A percentile compares a stretch with the other conserved stretches of the same genome.
phyloP scores from a whole-genome alignment of 2,329 filamentous ascomycete genomes.

The Acrocalymma vagum region DNA sequence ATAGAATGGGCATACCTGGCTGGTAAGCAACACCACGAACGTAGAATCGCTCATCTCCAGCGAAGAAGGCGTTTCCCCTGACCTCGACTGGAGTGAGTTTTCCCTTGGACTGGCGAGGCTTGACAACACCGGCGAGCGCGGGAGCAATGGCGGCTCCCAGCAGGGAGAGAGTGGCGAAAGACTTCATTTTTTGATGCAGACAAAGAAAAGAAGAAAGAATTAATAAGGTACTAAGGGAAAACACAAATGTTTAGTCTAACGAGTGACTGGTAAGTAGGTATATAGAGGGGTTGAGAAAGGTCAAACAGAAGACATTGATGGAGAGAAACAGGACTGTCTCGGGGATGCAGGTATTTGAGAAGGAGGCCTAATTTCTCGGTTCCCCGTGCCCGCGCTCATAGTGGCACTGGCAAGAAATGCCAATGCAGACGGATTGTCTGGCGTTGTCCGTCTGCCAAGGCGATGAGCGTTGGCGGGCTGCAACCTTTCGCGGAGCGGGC shows the following conservation, averaged over 20 bases:
- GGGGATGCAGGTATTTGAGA: slow-evolving; percentile 41
- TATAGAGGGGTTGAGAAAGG: slow-evolving; percentile 20
- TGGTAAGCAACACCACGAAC: slow-evolving; percentile 72
- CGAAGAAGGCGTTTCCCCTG: slow-evolving; percentile 71
- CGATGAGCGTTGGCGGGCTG: slow-evolving; percentile 36
- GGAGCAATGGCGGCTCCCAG: slow-evolving; percentile 36
- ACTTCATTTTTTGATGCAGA: slow-evolving; percentile 41
- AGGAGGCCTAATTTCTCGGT: slow-evolving; percentile 35
- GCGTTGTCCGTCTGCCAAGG: slow-evolving; percentile 39
- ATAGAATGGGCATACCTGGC: slow-evolving; percentile 56
- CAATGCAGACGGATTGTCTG: slow-evolving; percentile 43
- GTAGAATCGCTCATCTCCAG: slow-evolving; percentile 67
- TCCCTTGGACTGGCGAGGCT: slow-evolving; percentile 38
- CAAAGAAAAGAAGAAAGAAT: slow-evolving; percentile 28
- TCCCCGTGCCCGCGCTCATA: slow-evolving; percentile 26
- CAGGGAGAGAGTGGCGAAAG: slow-evolving; percentile 33
- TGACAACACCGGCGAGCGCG: slow-evolving; percentile 29
- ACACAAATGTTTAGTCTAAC: slow-evolving; percentile 36
- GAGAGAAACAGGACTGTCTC: slow-evolving; percentile 20
- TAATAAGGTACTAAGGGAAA: slow-evolving; percentile 36
- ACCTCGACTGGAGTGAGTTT: slow-evolving; percentile 64
- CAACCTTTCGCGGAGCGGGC: slow-evolving; percentile 36
- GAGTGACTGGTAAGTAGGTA: slow-evolving; percentile 46
- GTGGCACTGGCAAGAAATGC: slow-evolving; percentile 44
- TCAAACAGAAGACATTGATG: slow-evolving; percentile 39